Evolutionary conservation across 768 basidiomycete genomes (phyloP).

Genomic region (Tylopilus subfusipes): DNA sequence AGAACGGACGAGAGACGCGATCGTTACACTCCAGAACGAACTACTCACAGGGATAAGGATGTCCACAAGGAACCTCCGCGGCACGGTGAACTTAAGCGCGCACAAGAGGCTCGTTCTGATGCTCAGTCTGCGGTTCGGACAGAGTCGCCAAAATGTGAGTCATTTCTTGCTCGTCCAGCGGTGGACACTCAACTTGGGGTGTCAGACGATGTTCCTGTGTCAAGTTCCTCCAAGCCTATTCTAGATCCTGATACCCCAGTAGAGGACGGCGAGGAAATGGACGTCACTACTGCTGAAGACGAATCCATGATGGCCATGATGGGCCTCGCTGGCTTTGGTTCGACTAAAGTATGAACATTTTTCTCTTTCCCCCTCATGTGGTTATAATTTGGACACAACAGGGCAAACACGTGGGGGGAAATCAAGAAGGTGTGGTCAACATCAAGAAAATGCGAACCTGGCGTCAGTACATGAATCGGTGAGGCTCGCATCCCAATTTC

Average conservation of each 20-base stretch:
- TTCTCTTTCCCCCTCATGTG: not conserved
- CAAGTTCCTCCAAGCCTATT: slow-evolving; percentile 29
- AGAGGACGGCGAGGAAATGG: slow-evolving; percentile 51
- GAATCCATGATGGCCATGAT: slow-evolving; percentile 86
- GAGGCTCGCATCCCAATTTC: slow-evolving; percentile 15
- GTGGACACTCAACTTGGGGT: not conserved
- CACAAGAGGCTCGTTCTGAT: slow-evolving; percentile 18
- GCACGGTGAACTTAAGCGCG: slow-evolving; percentile 23
- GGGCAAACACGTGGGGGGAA: slow-evolving; percentile 80
- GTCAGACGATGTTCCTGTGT: slow-evolving; percentile 8
- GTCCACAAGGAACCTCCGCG: slow-evolving; percentile 22
- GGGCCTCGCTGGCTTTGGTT: slow-evolving; percentile 84
- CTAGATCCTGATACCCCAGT: slow-evolving; percentile 42
- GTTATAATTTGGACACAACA: slow-evolving; percentile 27
- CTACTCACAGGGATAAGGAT: slow-evolving; percentile 29
- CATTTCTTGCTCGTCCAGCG: not conserved
- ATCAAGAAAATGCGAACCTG: slow-evolving; percentile 86
- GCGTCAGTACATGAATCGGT: slow-evolving; percentile 99
- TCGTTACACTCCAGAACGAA: slow-evolving; percentile 37
- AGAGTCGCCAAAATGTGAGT: slow-evolving; percentile 16
- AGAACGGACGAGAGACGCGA: slow-evolving; percentile 41
- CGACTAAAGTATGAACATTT: slow-evolving; percentile 66
- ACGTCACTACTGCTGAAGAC: slow-evolving; percentile 62
- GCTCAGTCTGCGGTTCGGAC: slow-evolving; percentile 7
- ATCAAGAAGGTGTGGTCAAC: slow-evolving; percentile 66